Evolutionary conservation across 1,139 yeast genomes (phyloP).

Genomic region (Candida tetrigidarum): DNA sequence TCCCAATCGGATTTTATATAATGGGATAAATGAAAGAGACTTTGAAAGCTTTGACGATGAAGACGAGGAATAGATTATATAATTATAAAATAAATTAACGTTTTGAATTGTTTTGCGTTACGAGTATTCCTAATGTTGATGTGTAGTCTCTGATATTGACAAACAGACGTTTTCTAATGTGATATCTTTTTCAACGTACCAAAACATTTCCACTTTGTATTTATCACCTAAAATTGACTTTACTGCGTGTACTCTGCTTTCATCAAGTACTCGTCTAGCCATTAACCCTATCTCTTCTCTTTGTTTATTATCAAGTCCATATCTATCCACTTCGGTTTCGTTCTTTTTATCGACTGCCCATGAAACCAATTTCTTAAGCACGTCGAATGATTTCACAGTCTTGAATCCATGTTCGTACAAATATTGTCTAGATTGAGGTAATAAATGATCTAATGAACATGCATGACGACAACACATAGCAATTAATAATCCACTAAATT

Average conservation of each 20-base stretch:
- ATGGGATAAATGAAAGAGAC: constrained; percentile 25
- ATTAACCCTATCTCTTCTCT: constrained; percentile 63
- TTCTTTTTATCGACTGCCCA: constrained; percentile 68
- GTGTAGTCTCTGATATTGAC: constrained; percentile 14
- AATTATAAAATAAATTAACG: no score
- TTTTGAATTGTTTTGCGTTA: no score
- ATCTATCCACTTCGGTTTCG: constrained; percentile 39
- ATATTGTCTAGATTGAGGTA: constrained; percentile 52
- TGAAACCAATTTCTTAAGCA: constrained; percentile 68
- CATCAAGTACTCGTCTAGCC: constrained; percentile 75
- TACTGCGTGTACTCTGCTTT: constrained; percentile 52
- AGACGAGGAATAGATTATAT: constrained; percentile 1
- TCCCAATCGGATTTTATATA: constrained; percentile 44
- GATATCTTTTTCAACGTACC: constrained; percentile 58
- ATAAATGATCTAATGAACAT: constrained; percentile 59
- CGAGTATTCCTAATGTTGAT: not conserved
- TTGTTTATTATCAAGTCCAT: constrained; percentile 44
- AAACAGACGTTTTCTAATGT: constrained; percentile 78
- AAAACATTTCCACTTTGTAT: constrained; percentile 52
- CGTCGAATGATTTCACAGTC: constrained; percentile 48
- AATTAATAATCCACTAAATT: constrained; percentile 63
- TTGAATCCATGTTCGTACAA: constrained; percentile 38
- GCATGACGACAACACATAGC: constrained; percentile 97
- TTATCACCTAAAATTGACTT: constrained; percentile 28
- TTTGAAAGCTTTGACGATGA: constrained; percentile 18